Conservation (phyloP, 441 rosid species). For the Euphorbia celastroides region DNA sequence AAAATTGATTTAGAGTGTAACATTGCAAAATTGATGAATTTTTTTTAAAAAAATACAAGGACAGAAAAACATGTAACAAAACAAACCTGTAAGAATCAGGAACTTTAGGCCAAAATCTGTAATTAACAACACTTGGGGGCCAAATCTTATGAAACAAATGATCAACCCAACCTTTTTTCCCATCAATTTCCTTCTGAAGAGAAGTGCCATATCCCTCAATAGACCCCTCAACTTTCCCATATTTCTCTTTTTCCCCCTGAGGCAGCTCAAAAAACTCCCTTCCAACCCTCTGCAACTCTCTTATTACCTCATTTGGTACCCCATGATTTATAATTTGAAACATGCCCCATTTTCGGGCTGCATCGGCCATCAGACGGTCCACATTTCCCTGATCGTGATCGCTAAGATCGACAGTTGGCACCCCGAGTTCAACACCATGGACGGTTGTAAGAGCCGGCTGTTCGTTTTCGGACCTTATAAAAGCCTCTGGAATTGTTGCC, state of each 20-base stretch:
- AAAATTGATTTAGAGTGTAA: too few species aligned
- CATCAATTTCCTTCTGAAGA: conserved; percentile 47
- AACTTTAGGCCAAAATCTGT: conserved; percentile 64
- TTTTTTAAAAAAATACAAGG: too few species aligned
- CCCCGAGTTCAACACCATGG: conserved; percentile 12
- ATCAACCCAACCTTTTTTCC: conserved; percentile 72
- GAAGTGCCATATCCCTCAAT: conserved; percentile 67
- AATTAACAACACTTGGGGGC: conserved; percentile 58
- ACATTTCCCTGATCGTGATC: conserved; percentile 24
- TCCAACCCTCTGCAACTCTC: conserved; percentile 44
- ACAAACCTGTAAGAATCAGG: conserved; percentile 63
- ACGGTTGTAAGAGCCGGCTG: conserved; percentile 26
- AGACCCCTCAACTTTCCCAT: conserved; percentile 37
- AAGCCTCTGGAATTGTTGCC: conserved; percentile 25
- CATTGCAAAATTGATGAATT: too few species aligned
- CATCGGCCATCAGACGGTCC: conserved; percentile 17
- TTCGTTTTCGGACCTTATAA: conserved; percentile 22
- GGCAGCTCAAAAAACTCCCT: conserved; percentile 63
- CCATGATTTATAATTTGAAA: conserved; percentile 37
- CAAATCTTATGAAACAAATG: conserved; percentile 75
- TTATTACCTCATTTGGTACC: conserved; percentile 33
- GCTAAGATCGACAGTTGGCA: conserved; percentile 29
- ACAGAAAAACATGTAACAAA: not conserved
- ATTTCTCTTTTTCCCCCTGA: conserved; percentile 49
- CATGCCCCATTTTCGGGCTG: conserved; percentile 36